phyloP scores from a whole-genome alignment of 225 moss, liverwort and hornwort species.

The Takakia lepidozioides region DNA sequence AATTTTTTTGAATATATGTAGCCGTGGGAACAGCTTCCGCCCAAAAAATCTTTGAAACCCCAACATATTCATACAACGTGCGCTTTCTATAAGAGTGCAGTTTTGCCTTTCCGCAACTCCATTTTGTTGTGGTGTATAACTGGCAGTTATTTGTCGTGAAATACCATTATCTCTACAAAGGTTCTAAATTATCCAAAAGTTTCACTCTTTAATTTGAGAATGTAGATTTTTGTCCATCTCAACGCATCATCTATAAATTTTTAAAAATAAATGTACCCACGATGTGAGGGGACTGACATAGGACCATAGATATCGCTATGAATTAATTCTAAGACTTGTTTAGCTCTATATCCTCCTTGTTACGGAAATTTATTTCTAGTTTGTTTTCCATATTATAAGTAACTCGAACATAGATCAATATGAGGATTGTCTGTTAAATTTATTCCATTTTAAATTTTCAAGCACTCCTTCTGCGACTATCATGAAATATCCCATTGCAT shows the following conservation, averaged over 20 bases:
- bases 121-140: constrained; percentile 1
- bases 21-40: neutral
- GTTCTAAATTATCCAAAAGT: no score
- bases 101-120: constrained; percentile 1
- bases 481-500: no score
- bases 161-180: neutral
- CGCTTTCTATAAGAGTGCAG: neutral
- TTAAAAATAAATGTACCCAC: neutral
- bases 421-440: neutral
- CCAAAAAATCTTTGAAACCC: neutral
- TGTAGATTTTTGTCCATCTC: no score
- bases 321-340: neutral
- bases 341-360: neutral
- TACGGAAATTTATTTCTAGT: neutral
- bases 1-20: neutral
- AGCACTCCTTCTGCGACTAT: no score
- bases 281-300: no score
- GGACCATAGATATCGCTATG: neutral
- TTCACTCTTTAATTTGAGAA: no score
- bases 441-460: no score
- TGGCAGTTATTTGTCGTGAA: neutral
- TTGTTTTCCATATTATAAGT: neutral
- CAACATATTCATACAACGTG: neutral
- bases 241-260: neutral
- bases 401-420: neutral